These are phyloP conservation scores for Przewalskia tangutica DNA, from an alignment of 257 asterid species.

Conservation along the genomic window DNA sequence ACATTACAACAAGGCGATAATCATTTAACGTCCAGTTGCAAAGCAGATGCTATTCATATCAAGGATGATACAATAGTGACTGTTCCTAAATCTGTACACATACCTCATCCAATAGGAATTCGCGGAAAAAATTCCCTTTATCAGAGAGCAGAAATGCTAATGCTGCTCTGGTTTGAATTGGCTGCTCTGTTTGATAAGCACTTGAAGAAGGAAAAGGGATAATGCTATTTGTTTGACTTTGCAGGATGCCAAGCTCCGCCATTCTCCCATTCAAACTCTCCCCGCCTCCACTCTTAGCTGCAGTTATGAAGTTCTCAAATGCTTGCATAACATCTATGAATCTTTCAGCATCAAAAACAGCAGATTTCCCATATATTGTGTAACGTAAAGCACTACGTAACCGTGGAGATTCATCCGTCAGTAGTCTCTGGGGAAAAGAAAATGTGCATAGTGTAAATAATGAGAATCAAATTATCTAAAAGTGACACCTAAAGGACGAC, in stretches of 20 bases:
- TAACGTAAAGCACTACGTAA: constrained; percentile 76
- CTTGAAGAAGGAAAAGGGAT: constrained; percentile 29
- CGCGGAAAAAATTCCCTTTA: constrained; percentile 87
- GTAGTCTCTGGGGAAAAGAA: constrained; percentile 53
- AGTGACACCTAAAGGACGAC: neutral
- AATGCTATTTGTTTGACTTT: constrained; percentile 38
- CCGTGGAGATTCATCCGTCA: constrained; percentile 96
- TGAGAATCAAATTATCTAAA: neutral
- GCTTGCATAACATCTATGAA: constrained; percentile 99
- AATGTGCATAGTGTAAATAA: neutral
- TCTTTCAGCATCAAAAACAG: constrained; percentile 93
- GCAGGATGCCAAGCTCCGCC: constrained; percentile 93
- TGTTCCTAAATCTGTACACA: neutral
- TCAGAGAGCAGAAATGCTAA: constrained; percentile 81
- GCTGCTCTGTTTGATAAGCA: constrained; percentile 43
- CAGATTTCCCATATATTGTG: constrained; percentile 90
- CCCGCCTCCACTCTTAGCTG: constrained; percentile 99
- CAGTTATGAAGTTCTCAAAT: constrained; percentile 89
- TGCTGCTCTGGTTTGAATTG: constrained; percentile 91
- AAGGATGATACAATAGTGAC: neutral
- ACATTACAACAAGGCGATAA: neutral
- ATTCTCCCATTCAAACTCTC: constrained; percentile 79
- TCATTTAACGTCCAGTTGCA: neutral
- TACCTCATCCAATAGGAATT: constrained; percentile 96
- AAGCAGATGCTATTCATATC: neutral